Conservation (phyloP, 2,329 filamentous ascomycete species). For the Mariannaea sp. region DNA sequence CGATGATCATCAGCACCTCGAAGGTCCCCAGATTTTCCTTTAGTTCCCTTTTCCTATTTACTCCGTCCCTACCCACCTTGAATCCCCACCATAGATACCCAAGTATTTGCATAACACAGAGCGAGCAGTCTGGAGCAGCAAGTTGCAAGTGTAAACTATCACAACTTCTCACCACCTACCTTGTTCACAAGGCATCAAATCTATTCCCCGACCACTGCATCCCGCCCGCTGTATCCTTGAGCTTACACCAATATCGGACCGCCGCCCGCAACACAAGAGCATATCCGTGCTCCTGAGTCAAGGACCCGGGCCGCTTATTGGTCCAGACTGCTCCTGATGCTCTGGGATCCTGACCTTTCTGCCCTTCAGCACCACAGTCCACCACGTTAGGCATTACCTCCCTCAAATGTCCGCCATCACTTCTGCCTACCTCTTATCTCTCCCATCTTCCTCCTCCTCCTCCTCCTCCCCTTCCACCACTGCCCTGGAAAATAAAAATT, state of each 20-base stretch:
- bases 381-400: background rate
- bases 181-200: background rate
- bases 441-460: background rate
- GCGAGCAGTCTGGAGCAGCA: no score
- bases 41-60: constrained; percentile 4
- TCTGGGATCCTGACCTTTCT: constrained; percentile 1
- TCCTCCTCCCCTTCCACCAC: constrained; percentile 6
- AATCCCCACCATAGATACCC: constrained; percentile 4
- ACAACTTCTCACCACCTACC: constrained; percentile 1
- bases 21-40: constrained; percentile 8
- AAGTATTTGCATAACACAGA: no score
- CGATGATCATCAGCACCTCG: constrained; percentile 10
- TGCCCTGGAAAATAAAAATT: background rate
- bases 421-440: background rate
- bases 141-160: constrained; percentile 20
- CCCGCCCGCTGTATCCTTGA: background rate
- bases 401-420: background rate
- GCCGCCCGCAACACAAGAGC: constrained; percentile 9
- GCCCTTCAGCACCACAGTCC: background rate
- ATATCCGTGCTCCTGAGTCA: constrained; percentile 13
- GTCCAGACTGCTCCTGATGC: constrained; percentile 2
- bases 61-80: constrained; percentile 6
- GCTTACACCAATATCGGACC: constrained; percentile 6
- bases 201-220: constrained; percentile 15
- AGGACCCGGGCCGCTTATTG: constrained; percentile 10